A percentile compares a stretch with the other conserved stretches of the same genome.
Evolutionary conservation across 768 basidiomycete species (phyloP).

Genomic region (Butyriboletus loyo): DNA sequence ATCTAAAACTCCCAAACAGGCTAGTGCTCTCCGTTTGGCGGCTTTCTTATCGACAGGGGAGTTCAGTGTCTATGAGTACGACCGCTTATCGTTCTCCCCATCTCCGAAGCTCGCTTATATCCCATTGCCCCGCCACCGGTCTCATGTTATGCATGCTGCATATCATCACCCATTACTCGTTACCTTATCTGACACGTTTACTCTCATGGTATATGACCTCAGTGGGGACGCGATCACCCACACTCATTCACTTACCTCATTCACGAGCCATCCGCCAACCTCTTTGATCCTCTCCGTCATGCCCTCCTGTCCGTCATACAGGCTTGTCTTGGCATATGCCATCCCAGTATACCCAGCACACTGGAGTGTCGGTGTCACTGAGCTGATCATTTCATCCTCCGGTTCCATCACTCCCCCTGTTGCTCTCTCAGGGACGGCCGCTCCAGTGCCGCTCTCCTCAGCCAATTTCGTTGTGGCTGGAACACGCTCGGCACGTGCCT

Average conservation of each 20-base stretch:
- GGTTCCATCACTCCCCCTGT: conserved; percentile 11
- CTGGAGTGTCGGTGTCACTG: conserved; percentile 76
- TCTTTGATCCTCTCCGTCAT: conserved; percentile 71
- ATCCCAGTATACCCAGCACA: conserved; percentile 78
- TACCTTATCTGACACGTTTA: conserved; percentile 64
- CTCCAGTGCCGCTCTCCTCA: conserved; percentile 12
- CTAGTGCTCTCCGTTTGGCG: conserved; percentile 43
- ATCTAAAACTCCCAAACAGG: conserved; percentile 28
- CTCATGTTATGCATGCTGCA: conserved; percentile 59
- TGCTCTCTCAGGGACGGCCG: conserved; percentile 1
- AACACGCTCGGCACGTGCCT: conserved; percentile 63
- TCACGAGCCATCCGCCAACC: conserved; percentile 75
- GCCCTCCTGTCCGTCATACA: conserved; percentile 57
- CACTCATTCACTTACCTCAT: conserved; percentile 69
- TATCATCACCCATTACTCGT: conserved; percentile 80
- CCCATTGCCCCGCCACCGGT: conserved; percentile 40
- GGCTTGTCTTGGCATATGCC: conserved; percentile 71
- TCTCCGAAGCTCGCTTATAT: conserved; percentile 46
- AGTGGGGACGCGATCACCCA: conserved; percentile 48
- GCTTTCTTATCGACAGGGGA: conserved; percentile 68
- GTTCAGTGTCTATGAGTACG: conserved; percentile 56
- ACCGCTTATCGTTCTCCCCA: conserved; percentile 42
- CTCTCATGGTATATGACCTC: conserved; percentile 70
- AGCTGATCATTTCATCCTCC: conserved; percentile 57
- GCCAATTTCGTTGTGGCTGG: conserved; percentile 47